Percentiles rank a stretch among this genome's conserved stretches.
These are phyloP conservation scores for Prunus yedoensis DNA, from an alignment of 331 rosid species.

Conservation along the genomic window DNA sequence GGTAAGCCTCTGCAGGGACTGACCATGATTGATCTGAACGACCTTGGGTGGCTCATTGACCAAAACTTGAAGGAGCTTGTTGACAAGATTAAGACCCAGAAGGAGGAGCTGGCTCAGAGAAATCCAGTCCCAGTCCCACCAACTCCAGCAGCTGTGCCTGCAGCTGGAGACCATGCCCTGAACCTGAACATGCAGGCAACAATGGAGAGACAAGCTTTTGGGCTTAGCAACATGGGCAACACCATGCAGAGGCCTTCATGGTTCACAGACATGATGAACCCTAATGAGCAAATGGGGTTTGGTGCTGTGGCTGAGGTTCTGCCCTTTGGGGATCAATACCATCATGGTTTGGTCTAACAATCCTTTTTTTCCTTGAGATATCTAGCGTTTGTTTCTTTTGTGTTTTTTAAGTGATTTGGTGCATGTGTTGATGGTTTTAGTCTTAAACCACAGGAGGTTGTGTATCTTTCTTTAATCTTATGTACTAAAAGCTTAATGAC, in stretches of 20 bases:
- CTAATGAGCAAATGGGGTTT: slow-evolving; percentile 3
- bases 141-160: neutral
- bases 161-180: neutral
- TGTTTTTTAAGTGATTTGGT: neutral
- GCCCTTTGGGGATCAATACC: slow-evolving; percentile 1
- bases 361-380: neutral
- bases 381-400: neutral
- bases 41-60: slow-evolving; percentile 16
- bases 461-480: neutral
- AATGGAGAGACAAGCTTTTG: neutral
- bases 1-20: neutral
- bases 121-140: neutral
- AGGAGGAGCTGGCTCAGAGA: neutral
- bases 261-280: slow-evolving; percentile 10
- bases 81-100: neutral
- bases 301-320: slow-evolving; percentile 4
- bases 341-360: neutral
- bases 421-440: neutral
- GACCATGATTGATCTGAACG: slow-evolving; percentile 12
- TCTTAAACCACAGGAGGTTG: neutral
- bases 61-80: neutral
- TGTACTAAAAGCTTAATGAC: neutral
- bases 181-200: neutral
- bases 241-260: neutral
- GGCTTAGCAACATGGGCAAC: neutral